phyloP scores from a whole-genome alignment of 2,329 filamentous ascomycete species.

The Cytospora paraplurivora region DNA sequence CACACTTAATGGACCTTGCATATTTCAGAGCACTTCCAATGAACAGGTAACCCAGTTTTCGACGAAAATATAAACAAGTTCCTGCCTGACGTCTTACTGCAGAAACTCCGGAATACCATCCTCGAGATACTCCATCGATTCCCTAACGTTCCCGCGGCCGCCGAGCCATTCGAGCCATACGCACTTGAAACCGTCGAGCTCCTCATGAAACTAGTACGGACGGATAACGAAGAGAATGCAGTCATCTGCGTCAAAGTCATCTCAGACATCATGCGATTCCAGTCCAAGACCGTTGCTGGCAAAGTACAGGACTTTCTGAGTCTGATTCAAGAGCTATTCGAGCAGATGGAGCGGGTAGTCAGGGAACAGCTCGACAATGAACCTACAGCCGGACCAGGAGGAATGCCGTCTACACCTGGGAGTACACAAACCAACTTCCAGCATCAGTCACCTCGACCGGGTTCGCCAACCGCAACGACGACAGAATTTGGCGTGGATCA shows the following conservation, averaged over 20 bases:
- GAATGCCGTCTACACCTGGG: slow-evolving; percentile 67
- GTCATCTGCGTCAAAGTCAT: slow-evolving; percentile 98
- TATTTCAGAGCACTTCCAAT: slow-evolving; percentile 85
- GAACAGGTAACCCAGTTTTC: slow-evolving; percentile 69
- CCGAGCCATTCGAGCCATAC: slow-evolving; percentile 84
- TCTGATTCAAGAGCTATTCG: slow-evolving; percentile 93
- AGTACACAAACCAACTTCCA: slow-evolving; percentile 70
- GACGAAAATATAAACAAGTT: background rate
- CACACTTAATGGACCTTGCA: slow-evolving; percentile 81
- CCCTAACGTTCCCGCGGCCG: slow-evolving; percentile 67
- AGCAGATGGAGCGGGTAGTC: slow-evolving; percentile 93
- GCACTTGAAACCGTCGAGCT: slow-evolving; percentile 87
- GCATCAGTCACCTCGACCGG: slow-evolving; percentile 72
- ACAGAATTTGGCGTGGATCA: slow-evolving; percentile 83
- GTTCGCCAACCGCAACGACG: slow-evolving; percentile 82
- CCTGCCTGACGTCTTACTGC: slow-evolving; percentile 32
- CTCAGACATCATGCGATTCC: slow-evolving; percentile 93
- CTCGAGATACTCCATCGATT: slow-evolving; percentile 94
- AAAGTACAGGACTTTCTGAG: slow-evolving; percentile 89
- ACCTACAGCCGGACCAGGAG: slow-evolving; percentile 55
- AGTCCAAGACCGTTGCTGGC: slow-evolving; percentile 74
- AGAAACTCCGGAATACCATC: slow-evolving; percentile 89
- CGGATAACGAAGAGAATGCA: slow-evolving; percentile 98
- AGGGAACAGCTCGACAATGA: slow-evolving; percentile 89
- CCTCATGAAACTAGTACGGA: slow-evolving; percentile 82